Evolutionary conservation across 768 basidiomycete genomes (phyloP).

Genomic region (Tephrocybe rancida): DNA sequence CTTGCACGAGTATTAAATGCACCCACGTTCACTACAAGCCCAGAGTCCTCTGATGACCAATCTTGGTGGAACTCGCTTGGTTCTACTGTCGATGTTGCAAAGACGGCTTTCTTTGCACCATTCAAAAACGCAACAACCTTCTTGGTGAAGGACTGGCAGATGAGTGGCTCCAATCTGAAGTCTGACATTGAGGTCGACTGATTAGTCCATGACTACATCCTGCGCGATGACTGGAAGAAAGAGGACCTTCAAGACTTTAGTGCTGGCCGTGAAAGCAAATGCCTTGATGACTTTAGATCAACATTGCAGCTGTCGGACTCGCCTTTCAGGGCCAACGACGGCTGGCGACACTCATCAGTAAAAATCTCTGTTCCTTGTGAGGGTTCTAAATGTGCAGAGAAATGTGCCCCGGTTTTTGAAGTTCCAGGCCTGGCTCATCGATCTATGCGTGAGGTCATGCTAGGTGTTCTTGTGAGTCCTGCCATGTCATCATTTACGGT

Average conservation of each 20-base stretch:
- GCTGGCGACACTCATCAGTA: constrained; percentile 24
- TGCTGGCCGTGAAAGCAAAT: constrained; percentile 12
- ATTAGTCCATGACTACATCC: constrained; percentile 27
- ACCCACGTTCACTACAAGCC: neutral
- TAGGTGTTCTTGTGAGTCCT: constrained; percentile 16
- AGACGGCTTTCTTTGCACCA: constrained; percentile 6
- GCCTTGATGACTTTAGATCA: constrained; percentile 15
- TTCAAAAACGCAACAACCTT: constrained; percentile 24
- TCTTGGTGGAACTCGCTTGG: neutral
- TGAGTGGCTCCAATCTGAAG: constrained; percentile 16
- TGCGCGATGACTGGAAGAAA: constrained; percentile 22
- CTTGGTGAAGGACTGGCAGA: constrained; percentile 25
- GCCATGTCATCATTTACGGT: constrained; percentile 11
- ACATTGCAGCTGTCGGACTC: neutral
- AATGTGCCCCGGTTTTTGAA: constrained; percentile 30
- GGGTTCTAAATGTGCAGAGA: constrained; percentile 15
- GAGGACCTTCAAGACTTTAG: constrained; percentile 22
- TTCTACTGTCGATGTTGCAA: neutral
- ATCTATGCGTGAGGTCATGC: constrained; percentile 22
- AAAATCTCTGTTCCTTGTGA: constrained; percentile 23
- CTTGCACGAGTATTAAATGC: neutral
- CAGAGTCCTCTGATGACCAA: neutral
- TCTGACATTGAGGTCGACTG: constrained; percentile 21
- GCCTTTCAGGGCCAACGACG: constrained; percentile 6
- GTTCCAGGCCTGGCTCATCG: constrained; percentile 31